Conservation (phyloP, 2,329 filamentous ascomycete species). For the Blastomyces emzantsi region DNA sequence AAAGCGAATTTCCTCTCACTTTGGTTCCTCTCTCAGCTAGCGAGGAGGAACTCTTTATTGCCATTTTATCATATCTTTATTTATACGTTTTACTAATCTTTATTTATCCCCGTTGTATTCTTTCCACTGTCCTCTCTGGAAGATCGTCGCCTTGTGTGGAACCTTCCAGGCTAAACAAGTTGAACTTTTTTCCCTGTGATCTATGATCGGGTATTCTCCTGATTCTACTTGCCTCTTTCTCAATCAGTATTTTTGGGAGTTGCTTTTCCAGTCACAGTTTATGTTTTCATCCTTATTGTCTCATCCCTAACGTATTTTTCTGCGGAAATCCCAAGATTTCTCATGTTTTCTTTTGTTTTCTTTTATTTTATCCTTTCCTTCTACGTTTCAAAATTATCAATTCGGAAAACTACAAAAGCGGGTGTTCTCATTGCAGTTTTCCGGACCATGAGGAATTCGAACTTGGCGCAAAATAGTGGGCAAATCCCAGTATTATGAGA, state of each 20-base stretch:
- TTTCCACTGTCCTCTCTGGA: neutral
- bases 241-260: neutral
- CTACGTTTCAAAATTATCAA: neutral
- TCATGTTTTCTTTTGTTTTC: neutral
- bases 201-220: neutral
- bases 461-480: neutral
- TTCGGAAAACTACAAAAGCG: neutral
- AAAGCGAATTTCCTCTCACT: neutral
- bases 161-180: neutral
- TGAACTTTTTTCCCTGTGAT: neutral
- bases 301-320: neutral
- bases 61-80: neutral
- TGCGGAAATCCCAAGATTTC: slow-evolving; percentile 6
- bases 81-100: neutral
- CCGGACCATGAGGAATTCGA: neutral
- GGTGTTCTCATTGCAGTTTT: neutral
- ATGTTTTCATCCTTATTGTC: neutral
- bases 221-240: neutral
- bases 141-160: neutral
- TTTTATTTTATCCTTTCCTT: neutral
- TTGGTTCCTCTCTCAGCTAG: neutral
- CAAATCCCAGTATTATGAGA: neutral
- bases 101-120: neutral
- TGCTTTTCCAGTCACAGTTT: neutral
- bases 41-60: neutral